These are phyloP conservation scores for Aspergillus sp. DNA, from an alignment of 2,329 filamentous ascomycete species.

Conservation along the genomic window DNA sequence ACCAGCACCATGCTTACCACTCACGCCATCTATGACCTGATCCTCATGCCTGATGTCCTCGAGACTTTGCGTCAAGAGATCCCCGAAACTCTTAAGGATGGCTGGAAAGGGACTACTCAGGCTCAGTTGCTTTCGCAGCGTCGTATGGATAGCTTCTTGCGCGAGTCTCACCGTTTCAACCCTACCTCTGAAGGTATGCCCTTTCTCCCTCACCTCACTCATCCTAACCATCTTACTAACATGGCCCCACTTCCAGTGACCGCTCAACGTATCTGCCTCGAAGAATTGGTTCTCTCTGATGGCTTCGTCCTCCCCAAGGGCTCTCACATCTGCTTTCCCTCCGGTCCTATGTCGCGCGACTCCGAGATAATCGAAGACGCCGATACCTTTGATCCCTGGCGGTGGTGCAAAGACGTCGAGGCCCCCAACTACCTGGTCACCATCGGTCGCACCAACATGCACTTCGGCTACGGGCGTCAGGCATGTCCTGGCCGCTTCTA, in stretches of 20 bases:
- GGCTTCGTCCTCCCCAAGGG: constrained; percentile 23
- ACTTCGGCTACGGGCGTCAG: constrained; percentile 28
- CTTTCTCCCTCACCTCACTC: not conserved
- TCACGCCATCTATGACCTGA: constrained; percentile 54
- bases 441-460: constrained; percentile 22
- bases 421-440: constrained; percentile 19
- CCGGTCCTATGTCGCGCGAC: constrained; percentile 30
- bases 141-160: constrained; percentile 30
- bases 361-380: constrained; percentile 21
- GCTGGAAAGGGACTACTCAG: constrained; percentile 26
- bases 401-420: constrained; percentile 24
- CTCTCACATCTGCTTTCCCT: constrained; percentile 29
- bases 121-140: constrained; percentile 18
- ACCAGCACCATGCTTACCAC: constrained; percentile 30
- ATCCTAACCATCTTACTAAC: not conserved
- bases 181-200: constrained; percentile 28
- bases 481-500: constrained; percentile 28
- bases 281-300: constrained; percentile 24
- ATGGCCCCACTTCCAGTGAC: constrained; percentile 15
- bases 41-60: constrained; percentile 50
- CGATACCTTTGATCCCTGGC: constrained; percentile 26
- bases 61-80: constrained; percentile 54
- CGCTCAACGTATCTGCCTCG: constrained; percentile 28
- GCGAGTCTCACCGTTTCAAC: constrained; percentile 29
- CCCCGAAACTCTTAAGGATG: constrained; percentile 20